Percentiles rank a stretch among this genome's conserved stretches.
phyloP scores from a whole-genome alignment of 2,329 filamentous ascomycete genomes.

The Dryadomyces quercus-mongolicae region DNA sequence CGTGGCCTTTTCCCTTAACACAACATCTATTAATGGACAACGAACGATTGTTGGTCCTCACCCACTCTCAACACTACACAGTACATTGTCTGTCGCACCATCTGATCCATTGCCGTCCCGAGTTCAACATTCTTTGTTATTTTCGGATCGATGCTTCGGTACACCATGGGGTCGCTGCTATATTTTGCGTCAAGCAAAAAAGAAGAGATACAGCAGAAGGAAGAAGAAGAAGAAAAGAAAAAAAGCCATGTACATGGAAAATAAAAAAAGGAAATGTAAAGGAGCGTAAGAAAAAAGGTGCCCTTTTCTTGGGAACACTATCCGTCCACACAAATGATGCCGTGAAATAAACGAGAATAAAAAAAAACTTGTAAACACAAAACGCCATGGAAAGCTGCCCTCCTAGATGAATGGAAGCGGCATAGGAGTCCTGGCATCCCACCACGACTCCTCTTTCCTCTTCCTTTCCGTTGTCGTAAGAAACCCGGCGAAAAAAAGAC shows the following conservation, averaged over 20 bases:
- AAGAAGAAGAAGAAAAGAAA: not conserved
- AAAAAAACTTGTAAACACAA: not conserved
- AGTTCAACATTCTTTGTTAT: not conserved
- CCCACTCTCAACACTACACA: no score
- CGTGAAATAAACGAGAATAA: not conserved
- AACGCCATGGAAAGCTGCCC: not conserved
- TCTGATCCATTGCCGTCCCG: no score
- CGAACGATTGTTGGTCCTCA: no score
- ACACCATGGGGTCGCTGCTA: not conserved
- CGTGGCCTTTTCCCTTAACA: no score
- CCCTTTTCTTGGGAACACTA: not conserved
- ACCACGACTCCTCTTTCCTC: not conserved
- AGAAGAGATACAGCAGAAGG: not conserved
- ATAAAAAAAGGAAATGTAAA: not conserved
- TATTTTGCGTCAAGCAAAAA: constrained; percentile 1
- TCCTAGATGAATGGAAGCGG: no score
- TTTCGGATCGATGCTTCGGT: not conserved
- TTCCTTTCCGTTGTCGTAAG: not conserved
- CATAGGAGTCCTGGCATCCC: not conserved
- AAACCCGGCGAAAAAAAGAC: not conserved
- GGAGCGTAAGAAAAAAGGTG: not conserved
- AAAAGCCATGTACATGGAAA: not conserved
- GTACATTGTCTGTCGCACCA: no score
- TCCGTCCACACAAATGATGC: not conserved
- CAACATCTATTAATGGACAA: no score